Base-by-base conservation (phyloP, 2,329 filamentous ascomycete species). In the Chaetomiaceae sp. region DNA sequence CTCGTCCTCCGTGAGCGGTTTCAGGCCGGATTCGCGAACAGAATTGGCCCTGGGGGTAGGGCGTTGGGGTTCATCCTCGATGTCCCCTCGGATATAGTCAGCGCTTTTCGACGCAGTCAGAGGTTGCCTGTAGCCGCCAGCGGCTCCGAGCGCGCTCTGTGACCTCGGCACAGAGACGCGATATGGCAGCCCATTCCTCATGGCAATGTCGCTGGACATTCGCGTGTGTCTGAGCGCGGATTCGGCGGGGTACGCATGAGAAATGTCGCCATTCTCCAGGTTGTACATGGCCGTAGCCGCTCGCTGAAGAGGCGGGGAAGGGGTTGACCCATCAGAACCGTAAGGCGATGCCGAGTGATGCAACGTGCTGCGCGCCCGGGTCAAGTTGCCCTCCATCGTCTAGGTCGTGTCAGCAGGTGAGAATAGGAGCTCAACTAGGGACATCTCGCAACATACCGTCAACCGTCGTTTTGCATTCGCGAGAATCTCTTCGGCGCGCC, bases 341-440 rank as follows among this genome's bases (percentile, higher is more conserved):
- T 88, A 80, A 14, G 84, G 68, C 19, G 71, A 75, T n/a, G n/a
- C n/a, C 6, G 47, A 47, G 17, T 79, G 69, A 46, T 88, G 82
- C 7, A 72, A 65, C 3, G 78, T 87, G 59, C 78, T 88, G 6
- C 86, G 84, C 33, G 82, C 90, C 50, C 88, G 83, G 47, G 77
- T 83, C 17, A 96, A 72, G 57, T 96, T 96, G 30, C 85, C 88
- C 67, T 96, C 91, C 89, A 96, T 95, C 26, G 87, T 86, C 88
- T 94, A 63, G 18, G 9, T 14, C 7, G 15, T 19, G 47, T 56
- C 36, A 56, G 52, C 29, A 33, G 12, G 24, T 10, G 6, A 15
- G 9, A 5, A 5, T 24, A 6, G 22, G 6, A 40, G 11, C 4
- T 29, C 29, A 29, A 37, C 43, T 11, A 29, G 32, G 6, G 14